Base-by-base conservation (phyloP, 2,329 filamentous ascomycete genomes). In the Zasmidium cellare region DNA sequence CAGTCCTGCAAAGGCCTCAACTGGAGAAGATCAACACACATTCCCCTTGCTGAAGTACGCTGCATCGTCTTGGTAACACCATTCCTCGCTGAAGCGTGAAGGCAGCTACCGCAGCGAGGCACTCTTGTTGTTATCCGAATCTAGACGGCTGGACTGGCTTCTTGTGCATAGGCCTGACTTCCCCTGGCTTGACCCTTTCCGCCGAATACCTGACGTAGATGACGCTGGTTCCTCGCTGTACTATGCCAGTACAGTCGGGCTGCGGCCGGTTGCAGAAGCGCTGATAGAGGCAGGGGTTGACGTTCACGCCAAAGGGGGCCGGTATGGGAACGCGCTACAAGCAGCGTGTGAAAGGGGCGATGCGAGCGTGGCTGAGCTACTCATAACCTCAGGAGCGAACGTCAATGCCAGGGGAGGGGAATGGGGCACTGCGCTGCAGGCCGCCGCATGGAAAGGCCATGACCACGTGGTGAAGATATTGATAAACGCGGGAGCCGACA, bases 41-140 rank as follows among this genome's bases (percentile, higher is more conserved):
- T 65, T 65, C 51, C 61, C 59, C 20, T 50, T 65, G 22, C 51
- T 65, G 9, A n/a, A 52, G 19, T 62, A 65, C 28, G 61, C 57
- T 6, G 63, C 59, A 25, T 2, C 50, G 22, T 58, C 53, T n/a
- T 65, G 57, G 63, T 49, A 18, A 44, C 51, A 55, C 28, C 53
- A 65, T 50, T 51, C 57, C 3, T 11, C 44, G 3, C 46, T 62
- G 3, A 48, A 65, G 50, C 20, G 58, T n/a, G 5, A 16, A 2
- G 20, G n/a, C 20, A 38, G 59, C 14, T 14, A 47, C 23, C 25
- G 20, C 12, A 44, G 50, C 16, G 59, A 62, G 51, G 3, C 47
- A 48, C 5, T 16, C 9, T 23, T 62, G 22, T 46, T 62, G 6
- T 2, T 24, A 11, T 12, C 24, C 7, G 35, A 56, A n/a, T 6